phyloP scores from a whole-genome alignment of 2,329 filamentous ascomycete species.

The Neofusicoccum ribis region DNA sequence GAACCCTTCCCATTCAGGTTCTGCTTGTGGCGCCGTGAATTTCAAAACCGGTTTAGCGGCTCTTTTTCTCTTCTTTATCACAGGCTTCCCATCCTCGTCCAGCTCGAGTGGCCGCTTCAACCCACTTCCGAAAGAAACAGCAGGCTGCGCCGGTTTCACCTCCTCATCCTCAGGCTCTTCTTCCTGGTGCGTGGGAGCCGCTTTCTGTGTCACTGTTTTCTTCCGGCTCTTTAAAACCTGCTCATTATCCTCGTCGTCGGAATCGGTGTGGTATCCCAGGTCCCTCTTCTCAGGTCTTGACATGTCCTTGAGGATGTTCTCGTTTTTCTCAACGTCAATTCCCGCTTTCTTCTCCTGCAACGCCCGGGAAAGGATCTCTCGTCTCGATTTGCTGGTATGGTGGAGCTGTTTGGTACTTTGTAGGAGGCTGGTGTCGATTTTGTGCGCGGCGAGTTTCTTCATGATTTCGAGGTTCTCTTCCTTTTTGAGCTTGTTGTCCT shows the following conservation, averaged over 20 bases:
- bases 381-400: slow-evolving; percentile 68
- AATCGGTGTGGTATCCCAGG: slow-evolving; percentile 18
- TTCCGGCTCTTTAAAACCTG: background rate
- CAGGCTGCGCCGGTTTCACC: background rate
- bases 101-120: slow-evolving; percentile 83
- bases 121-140: slow-evolving; percentile 62
- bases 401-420: slow-evolving; percentile 77
- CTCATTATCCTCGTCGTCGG: slow-evolving; percentile 32
- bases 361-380: slow-evolving; percentile 64
- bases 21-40: slow-evolving; percentile 51
- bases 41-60: slow-evolving; percentile 3
- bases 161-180: background rate
- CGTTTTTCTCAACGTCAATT: slow-evolving; percentile 55
- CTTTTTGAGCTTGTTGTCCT: slow-evolving; percentile 89
- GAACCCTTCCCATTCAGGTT: slow-evolving; percentile 64
- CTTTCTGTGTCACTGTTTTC: slow-evolving; percentile 5
- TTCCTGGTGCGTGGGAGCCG: background rate
- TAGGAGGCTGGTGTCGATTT: slow-evolving; percentile 79
- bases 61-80: slow-evolving; percentile 81
- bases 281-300: slow-evolving; percentile 32
- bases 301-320: slow-evolving; percentile 50
- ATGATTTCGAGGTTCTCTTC: slow-evolving; percentile 86
- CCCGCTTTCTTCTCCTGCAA: slow-evolving; percentile 67
- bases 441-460: slow-evolving; percentile 75
- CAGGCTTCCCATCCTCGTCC: slow-evolving; percentile 74